These are phyloP conservation scores for Aspergillus arachidicola DNA, from an alignment of 2,329 filamentous ascomycete genomes.

Conservation along the genomic window DNA sequence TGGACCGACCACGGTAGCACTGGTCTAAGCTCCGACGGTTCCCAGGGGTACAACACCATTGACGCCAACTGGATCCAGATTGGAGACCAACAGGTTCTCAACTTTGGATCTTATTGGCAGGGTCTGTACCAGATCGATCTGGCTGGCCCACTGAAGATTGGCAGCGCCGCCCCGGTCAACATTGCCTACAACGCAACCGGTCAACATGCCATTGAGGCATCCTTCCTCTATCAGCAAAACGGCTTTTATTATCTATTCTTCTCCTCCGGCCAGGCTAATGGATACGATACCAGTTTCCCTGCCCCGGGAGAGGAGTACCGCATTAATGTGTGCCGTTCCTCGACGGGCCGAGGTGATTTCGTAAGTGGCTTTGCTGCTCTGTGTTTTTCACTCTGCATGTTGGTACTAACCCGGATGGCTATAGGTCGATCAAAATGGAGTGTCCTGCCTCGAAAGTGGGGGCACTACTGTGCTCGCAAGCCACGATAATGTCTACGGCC, in stretches of 20 bases:
- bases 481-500: constrained; percentile 64
- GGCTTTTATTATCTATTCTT: constrained; percentile 67
- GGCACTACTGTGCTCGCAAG: constrained; percentile 64
- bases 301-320: constrained; percentile 64
- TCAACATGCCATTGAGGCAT: constrained; percentile 59
- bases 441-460: constrained; percentile 57
- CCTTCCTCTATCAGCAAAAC: constrained; percentile 58
- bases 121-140: constrained; percentile 65
- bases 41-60: constrained; percentile 60
- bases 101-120: constrained; percentile 72
- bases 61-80: constrained; percentile 58
- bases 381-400: neutral
- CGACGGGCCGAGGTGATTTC: constrained; percentile 56
- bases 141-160: constrained; percentile 30
- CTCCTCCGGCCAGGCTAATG: constrained; percentile 62
- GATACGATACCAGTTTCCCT: constrained; percentile 55
- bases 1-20: constrained; percentile 42
- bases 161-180: constrained; percentile 44
- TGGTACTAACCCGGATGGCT: neutral
- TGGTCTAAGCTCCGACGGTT: constrained; percentile 39
- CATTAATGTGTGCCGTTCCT: constrained; percentile 64
- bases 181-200: constrained; percentile 58
- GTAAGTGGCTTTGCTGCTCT: constrained; percentile 34
- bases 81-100: constrained; percentile 50
- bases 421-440: constrained; percentile 57